Percentiles rank a stretch among this genome's conserved stretches.
Evolutionary conservation across 179 eudicot genomes (phyloP).

Genomic region (Beta corolliflora): DNA sequence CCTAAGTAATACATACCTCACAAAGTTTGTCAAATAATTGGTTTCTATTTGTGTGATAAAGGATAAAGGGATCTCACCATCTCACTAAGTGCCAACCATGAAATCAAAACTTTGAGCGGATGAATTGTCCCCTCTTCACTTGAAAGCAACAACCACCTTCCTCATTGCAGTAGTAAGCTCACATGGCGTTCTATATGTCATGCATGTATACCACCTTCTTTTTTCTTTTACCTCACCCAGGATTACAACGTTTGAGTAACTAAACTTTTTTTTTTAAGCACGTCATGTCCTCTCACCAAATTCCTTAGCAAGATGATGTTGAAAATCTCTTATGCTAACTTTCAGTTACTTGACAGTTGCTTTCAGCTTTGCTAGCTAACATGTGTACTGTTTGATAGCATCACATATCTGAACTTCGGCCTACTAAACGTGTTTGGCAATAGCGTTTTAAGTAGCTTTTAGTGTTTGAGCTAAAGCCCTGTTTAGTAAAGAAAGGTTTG

Average conservation of each 20-base stretch:
- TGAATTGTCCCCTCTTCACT: background rate
- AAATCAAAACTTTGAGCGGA: background rate
- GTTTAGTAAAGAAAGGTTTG: too few relatives aligned
- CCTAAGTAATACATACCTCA: background rate
- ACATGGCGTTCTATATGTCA: background rate
- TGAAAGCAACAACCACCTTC: slow-evolving; percentile 11
- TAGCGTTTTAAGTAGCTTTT: too few relatives aligned
- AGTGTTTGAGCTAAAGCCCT: too few relatives aligned
- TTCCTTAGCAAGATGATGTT: background rate
- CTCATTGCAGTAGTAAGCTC: background rate
- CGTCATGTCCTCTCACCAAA: background rate
- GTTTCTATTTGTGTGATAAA: background rate
- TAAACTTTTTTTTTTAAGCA: background rate
- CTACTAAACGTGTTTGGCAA: too few relatives aligned
- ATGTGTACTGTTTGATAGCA: background rate
- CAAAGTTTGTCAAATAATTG: background rate
- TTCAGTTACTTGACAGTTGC: background rate
- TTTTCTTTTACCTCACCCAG: background rate
- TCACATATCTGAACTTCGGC: background rate
- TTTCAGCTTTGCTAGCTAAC: background rate
- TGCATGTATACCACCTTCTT: background rate
- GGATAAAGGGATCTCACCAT: background rate
- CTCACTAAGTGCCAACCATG: background rate
- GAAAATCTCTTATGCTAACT: background rate
- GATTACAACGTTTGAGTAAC: background rate